These are phyloP conservation scores for Lepiota venenata DNA, from an alignment of 768 basidiomycete genomes.

Conservation along the genomic window DNA sequence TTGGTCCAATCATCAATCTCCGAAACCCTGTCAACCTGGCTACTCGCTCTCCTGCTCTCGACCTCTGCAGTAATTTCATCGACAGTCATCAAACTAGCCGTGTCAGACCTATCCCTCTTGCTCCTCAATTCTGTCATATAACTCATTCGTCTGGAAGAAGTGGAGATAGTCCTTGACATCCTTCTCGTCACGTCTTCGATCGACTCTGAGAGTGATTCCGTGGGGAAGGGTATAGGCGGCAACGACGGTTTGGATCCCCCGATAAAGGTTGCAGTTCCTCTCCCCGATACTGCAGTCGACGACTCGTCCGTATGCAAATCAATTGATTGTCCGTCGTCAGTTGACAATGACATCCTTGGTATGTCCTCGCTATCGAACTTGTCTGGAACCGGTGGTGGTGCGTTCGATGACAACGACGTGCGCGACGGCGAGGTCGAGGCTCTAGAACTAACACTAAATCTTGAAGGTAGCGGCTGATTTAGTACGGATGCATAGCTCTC, in stretches of 20 bases:
- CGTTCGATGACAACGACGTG: constrained; percentile 45
- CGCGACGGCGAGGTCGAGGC: constrained; percentile 48
- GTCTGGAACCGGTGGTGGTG: constrained; percentile 36
- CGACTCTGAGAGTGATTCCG: constrained; percentile 79
- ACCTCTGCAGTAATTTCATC: constrained; percentile 98
- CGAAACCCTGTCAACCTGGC: constrained; percentile 37
- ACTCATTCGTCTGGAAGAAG: constrained; percentile 67
- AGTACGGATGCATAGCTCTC: constrained; percentile 50
- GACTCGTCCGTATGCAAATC: constrained; percentile 54
- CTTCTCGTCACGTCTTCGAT: constrained; percentile 51
- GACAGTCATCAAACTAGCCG: constrained; percentile 89
- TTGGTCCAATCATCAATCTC: constrained; percentile 72
- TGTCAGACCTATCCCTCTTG: constrained; percentile 83
- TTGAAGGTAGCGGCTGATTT: constrained; percentile 43
- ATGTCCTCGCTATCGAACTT: constrained; percentile 43
- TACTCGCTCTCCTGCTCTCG: constrained; percentile 63
- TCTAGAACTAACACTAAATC: constrained; percentile 64
- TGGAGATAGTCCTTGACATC: constrained; percentile 43
- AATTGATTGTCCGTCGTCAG: constrained; percentile 64
- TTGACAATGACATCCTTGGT: constrained; percentile 73
- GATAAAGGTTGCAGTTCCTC: constrained; percentile 29
- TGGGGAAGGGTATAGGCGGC: constrained; percentile 76
- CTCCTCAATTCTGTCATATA: constrained; percentile 79
- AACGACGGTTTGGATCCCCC: constrained; percentile 42
- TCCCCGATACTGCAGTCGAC: constrained; percentile 14